Conservation (phyloP, 352 stramenopile genomes). For the Nothophytophthora sp. region DNA sequence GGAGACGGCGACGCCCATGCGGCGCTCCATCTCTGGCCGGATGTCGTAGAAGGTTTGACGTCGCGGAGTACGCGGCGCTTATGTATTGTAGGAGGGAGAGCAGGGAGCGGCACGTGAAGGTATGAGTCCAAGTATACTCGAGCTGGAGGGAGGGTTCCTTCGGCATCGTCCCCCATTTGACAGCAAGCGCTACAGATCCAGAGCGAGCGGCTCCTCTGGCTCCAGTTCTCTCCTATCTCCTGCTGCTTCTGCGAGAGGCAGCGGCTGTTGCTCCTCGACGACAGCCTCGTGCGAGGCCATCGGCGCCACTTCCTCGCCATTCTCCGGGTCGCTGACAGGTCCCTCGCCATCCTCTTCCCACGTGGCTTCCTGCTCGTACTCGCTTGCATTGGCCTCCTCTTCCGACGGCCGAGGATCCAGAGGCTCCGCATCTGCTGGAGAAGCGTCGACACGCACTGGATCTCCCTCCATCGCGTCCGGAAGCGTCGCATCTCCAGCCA, state of each 20-base stretch:
- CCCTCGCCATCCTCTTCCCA: too few species aligned
- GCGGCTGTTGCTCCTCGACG: neutral
- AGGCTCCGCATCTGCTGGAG: too few species aligned
- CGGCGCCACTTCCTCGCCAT: too few species aligned
- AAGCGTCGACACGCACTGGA: too few species aligned
- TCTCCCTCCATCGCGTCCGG: too few species aligned
- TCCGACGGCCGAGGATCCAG: too few species aligned
- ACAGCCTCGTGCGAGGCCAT: neutral
- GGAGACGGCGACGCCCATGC: constrained; percentile 14
- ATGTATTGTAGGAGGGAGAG: constrained; percentile 13
- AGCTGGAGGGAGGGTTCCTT: constrained; percentile 1
- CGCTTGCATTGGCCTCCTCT: too few species aligned
- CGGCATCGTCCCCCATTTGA: too few species aligned
- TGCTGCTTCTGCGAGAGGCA: neutral
- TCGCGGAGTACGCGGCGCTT: constrained; percentile 2
- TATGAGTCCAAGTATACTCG: neutral
- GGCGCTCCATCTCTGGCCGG: constrained; percentile 35
- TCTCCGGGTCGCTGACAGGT: too few species aligned
- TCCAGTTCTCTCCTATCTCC: neutral
- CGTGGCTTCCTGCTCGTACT: too few species aligned
- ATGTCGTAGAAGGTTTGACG: constrained; percentile 20
- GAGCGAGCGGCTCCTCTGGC: constrained; percentile 10
- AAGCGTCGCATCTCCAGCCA: too few species aligned
- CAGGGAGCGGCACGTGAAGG: too few species aligned
- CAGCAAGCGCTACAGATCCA: constrained; percentile 23